Percentiles rank a stretch among this genome's conserved stretches.
Conservation (phyloP, 352 stramenopile species). For the Phytophthora parvispora region DNA sequence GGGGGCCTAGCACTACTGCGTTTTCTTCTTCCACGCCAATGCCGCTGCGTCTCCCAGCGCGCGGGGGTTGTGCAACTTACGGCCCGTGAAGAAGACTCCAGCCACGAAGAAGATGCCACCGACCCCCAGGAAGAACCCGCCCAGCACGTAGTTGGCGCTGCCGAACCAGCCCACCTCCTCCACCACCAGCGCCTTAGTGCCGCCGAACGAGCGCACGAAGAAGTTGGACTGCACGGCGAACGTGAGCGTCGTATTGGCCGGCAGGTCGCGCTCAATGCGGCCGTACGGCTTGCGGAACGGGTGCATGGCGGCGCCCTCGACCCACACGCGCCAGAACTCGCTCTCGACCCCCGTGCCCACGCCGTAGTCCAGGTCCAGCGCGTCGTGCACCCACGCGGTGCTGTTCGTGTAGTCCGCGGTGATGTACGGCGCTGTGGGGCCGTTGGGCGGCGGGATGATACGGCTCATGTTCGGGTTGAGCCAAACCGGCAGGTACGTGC, state of each 20-base stretch:
- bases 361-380: slow-evolving; percentile 46
- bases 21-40: slow-evolving; percentile 75
- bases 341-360: slow-evolving; percentile 73
- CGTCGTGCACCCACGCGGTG: slow-evolving; percentile 77
- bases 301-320: slow-evolving; percentile 67
- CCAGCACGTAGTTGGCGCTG: slow-evolving; percentile 65
- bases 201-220: slow-evolving; percentile 73
- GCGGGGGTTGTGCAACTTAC: slow-evolving; percentile 60
- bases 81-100: slow-evolving; percentile 50
- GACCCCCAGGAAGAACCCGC: slow-evolving; percentile 63
- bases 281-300: slow-evolving; percentile 82
- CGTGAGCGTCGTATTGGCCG: slow-evolving; percentile 58
- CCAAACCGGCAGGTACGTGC: slow-evolving; percentile 72
- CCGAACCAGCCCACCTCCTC: slow-evolving; percentile 78
- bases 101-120: slow-evolving; percentile 65
- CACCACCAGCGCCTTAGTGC: slow-evolving; percentile 76
- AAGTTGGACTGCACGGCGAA: slow-evolving; percentile 89
- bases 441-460: slow-evolving; percentile 61
- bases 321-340: slow-evolving; percentile 83
- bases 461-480: slow-evolving; percentile 79
- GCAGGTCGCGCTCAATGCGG: slow-evolving; percentile 65
- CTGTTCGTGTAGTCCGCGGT: slow-evolving; percentile 80
- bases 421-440: slow-evolving; percentile 39
- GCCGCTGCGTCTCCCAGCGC: slow-evolving; percentile 57
- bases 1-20: slow-evolving; percentile 17